Conservation (phyloP, 495 filamentous ascomycete genomes). For the Aspergillus baeticus region DNA sequence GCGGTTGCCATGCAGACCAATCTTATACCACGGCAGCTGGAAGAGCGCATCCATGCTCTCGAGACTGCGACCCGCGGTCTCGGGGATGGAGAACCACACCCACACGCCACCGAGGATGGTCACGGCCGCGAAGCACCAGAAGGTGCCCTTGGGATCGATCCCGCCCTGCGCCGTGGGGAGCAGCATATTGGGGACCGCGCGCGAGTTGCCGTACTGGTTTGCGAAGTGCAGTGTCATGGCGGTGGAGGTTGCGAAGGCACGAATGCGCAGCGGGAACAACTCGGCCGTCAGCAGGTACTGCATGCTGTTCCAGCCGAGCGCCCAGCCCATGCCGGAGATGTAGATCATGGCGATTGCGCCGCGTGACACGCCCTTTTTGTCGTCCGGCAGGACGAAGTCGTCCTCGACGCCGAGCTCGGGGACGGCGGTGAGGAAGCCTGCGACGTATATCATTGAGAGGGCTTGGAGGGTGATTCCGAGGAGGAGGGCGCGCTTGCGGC, state of each 20-base stretch:
- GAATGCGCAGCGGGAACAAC: constrained; percentile 64
- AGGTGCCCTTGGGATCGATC: constrained; percentile 54
- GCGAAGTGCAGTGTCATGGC: constrained; percentile 64
- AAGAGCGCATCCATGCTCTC: constrained; percentile 69
- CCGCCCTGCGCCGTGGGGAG: constrained; percentile 44
- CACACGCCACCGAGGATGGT: constrained; percentile 59
- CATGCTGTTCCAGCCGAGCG: constrained; percentile 72
- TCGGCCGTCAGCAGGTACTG: constrained; percentile 76
- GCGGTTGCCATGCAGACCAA: constrained; percentile 57
- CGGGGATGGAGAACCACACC: constrained; percentile 53
- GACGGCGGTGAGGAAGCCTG: constrained; percentile 59
- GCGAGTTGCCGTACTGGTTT: constrained; percentile 70
- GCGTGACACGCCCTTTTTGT: constrained; percentile 38
- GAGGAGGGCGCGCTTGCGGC: constrained; percentile 66
- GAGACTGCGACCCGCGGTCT: constrained; percentile 40
- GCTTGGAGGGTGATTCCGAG: constrained; percentile 63
- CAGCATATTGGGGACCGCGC: constrained; percentile 55
- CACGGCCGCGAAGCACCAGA: constrained; percentile 66
- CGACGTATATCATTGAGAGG: constrained; percentile 67
- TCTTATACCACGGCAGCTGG: constrained; percentile 62
- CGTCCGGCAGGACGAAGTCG: constrained; percentile 27
- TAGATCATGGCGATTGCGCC: constrained; percentile 68
- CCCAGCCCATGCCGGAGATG: constrained; percentile 66
- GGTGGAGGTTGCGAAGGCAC: constrained; percentile 40
- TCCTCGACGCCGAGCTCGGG: constrained; percentile 42